These are phyloP conservation scores for Neonectria hederae DNA, from an alignment of 2,329 filamentous ascomycete species.

Conservation along the genomic window DNA sequence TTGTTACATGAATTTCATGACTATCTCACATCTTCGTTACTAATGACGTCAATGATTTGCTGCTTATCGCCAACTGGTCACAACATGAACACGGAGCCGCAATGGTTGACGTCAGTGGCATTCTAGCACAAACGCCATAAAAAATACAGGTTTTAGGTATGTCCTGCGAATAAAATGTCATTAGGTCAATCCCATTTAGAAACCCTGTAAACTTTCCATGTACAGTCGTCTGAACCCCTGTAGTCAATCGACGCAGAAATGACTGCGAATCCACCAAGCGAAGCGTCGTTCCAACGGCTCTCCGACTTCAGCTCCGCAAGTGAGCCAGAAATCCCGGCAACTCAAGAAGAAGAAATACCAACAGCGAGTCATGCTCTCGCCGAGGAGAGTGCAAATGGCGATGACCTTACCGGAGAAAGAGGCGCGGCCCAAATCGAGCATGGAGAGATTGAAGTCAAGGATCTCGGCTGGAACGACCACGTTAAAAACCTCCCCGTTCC, in stretches of 20 bases:
- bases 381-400: slow-evolving; percentile 42
- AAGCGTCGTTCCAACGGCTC: slow-evolving; percentile 29
- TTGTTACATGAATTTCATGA: no score
- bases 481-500: not conserved
- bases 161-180: not conserved
- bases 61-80: not conserved
- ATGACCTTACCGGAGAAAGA: slow-evolving; percentile 50
- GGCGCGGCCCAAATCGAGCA: slow-evolving; percentile 58
- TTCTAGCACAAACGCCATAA: not conserved
- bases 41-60: not conserved
- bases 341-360: slow-evolving; percentile 42
- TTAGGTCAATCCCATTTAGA: not conserved
- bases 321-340: slow-evolving; percentile 45
- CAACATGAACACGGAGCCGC: not conserved
- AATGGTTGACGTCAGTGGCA: not conserved
- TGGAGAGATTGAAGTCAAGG: slow-evolving; percentile 63
- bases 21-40: not conserved
- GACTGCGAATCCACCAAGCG: not conserved
- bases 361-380: slow-evolving; percentile 51
- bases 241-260: not conserved
- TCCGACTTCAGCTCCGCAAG: slow-evolving; percentile 29
- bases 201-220: not conserved
- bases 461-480: not conserved
- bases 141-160: not conserved
- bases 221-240: not conserved